Conservation (phyloP, 1,139 yeast genomes). For the Candida smagusa region DNA sequence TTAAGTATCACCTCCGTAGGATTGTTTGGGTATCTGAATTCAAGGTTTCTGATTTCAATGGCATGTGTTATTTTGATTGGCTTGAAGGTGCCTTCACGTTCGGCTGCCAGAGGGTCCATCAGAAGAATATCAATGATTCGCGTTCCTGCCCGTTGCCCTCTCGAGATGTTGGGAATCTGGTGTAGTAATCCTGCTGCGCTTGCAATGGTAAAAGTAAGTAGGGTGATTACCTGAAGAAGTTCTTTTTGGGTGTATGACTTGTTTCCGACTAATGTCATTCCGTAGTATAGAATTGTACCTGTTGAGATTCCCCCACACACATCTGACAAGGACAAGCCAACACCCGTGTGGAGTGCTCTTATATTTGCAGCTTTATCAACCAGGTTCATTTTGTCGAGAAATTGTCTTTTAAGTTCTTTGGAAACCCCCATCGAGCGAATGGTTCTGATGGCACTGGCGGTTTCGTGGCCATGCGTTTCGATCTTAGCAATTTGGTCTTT, state of each 20-base stretch:
- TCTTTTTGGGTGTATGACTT: constrained; percentile 53
- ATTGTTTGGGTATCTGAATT: constrained; percentile 46
- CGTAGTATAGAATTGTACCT: constrained; percentile 71
- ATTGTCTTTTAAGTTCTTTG: constrained; percentile 40
- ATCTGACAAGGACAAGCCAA: constrained; percentile 60
- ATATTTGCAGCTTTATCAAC: constrained; percentile 33
- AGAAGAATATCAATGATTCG: constrained; percentile 47
- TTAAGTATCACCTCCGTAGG: constrained; percentile 26
- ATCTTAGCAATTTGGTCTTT: constrained; percentile 52
- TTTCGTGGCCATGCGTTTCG: constrained; percentile 57
- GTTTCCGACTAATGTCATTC: constrained; percentile 61
- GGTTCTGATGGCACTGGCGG: constrained; percentile 58
- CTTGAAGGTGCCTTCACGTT: constrained; percentile 22
- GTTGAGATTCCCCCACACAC: constrained; percentile 60
- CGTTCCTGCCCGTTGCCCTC: constrained; percentile 73
- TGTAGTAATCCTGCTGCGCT: constrained; percentile 57
- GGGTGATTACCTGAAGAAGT: constrained; percentile 65
- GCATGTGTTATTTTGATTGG: constrained; percentile 17
- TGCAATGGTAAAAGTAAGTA: constrained; percentile 70
- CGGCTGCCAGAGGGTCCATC: constrained; percentile 27
- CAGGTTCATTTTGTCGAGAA: constrained; percentile 23
- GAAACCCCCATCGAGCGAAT: constrained; percentile 56
- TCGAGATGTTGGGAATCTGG: constrained; percentile 70
- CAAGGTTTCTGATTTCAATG: constrained; percentile 40
- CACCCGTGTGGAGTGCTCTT: constrained; percentile 56